phyloP scores from a whole-genome alignment of 2,329 filamentous ascomycete species.

The Huntiella abstrusa region DNA sequence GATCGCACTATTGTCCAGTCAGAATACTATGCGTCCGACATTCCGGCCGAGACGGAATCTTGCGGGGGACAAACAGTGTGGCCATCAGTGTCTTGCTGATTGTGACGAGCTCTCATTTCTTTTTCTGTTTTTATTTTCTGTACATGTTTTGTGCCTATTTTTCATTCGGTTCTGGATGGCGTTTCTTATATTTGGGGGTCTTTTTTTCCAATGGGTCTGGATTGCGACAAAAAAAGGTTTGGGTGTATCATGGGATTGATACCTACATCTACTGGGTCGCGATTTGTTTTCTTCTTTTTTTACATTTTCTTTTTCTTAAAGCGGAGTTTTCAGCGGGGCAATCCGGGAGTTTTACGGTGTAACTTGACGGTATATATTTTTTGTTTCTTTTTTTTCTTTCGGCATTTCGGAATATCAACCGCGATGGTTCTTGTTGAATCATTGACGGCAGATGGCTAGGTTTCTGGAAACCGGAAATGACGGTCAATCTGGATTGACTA shows the following conservation, averaged over 20 bases:
- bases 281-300: conserved; percentile 13
- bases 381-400: conserved; percentile 2
- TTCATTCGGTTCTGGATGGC: conserved; percentile 2
- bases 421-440: not conserved
- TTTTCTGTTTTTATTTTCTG: conserved; percentile 12
- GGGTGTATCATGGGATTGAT: conserved; percentile 2
- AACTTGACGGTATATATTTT: not conserved
- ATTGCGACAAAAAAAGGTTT: not conserved
- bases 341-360: conserved; percentile 4
- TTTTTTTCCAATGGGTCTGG: not conserved
- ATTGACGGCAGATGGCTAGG: not conserved
- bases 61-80: conserved; percentile 10
- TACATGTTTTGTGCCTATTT: conserved; percentile 10
- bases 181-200: conserved; percentile 1
- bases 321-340: conserved; percentile 6
- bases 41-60: conserved; percentile 3
- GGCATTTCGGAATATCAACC: not conserved
- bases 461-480: conserved; percentile 2
- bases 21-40: conserved; percentile 1
- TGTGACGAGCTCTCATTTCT: conserved; percentile 8
- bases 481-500: conserved; percentile 4
- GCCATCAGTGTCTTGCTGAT: conserved; percentile 1
- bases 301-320: conserved; percentile 10
- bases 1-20: conserved; percentile 1
- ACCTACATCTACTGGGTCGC: conserved; percentile 7